These are phyloP conservation scores for Alopecurus myosuroides DNA, from an alignment of 176 grass and related monocot species.

Conservation along the genomic window DNA sequence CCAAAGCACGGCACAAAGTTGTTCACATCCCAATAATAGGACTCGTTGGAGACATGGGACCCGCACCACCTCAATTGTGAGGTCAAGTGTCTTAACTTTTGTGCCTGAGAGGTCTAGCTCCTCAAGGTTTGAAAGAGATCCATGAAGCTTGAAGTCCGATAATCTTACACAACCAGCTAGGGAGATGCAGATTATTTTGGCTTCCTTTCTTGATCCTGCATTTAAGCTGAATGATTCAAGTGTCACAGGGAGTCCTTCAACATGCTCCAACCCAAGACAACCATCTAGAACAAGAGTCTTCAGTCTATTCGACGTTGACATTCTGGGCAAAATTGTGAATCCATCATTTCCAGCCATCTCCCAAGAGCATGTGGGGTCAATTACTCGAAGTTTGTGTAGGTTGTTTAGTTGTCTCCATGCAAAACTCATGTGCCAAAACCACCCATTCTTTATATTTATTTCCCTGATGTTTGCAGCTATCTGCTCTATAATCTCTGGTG, in stretches of 20 bases:
- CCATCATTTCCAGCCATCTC: not conserved
- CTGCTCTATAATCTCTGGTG: not conserved
- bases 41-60: not conserved
- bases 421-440: not conserved
- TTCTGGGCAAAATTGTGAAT: not conserved
- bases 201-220: not conserved
- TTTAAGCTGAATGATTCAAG: not conserved
- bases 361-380: not conserved
- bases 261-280: not conserved
- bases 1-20: not conserved
- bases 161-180: not conserved
- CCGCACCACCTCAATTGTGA: not conserved
- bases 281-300: not conserved
- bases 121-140: not conserved
- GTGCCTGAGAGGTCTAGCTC: not conserved
- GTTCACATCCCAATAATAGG: not conserved
- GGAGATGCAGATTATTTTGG: not conserved
- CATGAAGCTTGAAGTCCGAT: not conserved
- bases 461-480: not conserved
- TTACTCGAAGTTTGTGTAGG: slow-evolving; percentile 2
- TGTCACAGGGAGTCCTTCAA: not conserved
- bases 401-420: not conserved
- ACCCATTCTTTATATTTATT: not conserved
- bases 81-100: not conserved
- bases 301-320: not conserved